Conservation (phyloP, 2,329 filamentous ascomycete genomes). For the Grosmannia penicillata region DNA sequence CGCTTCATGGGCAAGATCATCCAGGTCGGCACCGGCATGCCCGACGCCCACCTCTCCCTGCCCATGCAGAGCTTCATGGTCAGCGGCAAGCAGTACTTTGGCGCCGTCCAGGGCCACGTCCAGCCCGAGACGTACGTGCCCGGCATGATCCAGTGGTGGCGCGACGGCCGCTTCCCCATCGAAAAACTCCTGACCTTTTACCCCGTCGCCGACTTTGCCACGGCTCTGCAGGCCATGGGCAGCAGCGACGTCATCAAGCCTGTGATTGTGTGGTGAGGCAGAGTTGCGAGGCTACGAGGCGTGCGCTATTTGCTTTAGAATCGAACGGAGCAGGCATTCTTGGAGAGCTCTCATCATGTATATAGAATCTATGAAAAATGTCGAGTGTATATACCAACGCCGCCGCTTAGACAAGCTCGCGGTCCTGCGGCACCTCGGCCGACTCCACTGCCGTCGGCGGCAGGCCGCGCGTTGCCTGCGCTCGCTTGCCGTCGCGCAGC, state of each 20-base stretch:
- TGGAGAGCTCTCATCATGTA: too few species aligned
- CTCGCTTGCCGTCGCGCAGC: neutral
- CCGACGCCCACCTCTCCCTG: neutral
- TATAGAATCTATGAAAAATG: too few species aligned
- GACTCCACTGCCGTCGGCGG: too few species aligned
- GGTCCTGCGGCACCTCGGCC: too few species aligned
- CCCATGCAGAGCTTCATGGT: conserved; percentile 5
- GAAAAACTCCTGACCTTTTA: conserved; percentile 2
- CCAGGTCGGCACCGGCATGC: conserved; percentile 5
- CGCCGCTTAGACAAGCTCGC: too few species aligned
- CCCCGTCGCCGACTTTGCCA: neutral
- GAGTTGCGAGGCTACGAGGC: neutral
- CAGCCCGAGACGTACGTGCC: neutral
- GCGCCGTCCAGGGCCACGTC: conserved; percentile 2
- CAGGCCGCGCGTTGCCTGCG: too few species aligned
- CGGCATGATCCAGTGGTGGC: conserved; percentile 3
- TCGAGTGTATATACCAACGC: too few species aligned
- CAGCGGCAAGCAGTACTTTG: conserved; percentile 5
- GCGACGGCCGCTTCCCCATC: neutral
- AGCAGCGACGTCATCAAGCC: neutral
- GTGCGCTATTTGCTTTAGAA: too few species aligned
- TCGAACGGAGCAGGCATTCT: too few species aligned
- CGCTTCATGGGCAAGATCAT: conserved; percentile 2
- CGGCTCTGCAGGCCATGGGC: neutral
- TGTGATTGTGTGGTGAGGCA: neutral